Conservation (phyloP, 495 filamentous ascomycete species). For the Friedmanniomyces simplex region DNA sequence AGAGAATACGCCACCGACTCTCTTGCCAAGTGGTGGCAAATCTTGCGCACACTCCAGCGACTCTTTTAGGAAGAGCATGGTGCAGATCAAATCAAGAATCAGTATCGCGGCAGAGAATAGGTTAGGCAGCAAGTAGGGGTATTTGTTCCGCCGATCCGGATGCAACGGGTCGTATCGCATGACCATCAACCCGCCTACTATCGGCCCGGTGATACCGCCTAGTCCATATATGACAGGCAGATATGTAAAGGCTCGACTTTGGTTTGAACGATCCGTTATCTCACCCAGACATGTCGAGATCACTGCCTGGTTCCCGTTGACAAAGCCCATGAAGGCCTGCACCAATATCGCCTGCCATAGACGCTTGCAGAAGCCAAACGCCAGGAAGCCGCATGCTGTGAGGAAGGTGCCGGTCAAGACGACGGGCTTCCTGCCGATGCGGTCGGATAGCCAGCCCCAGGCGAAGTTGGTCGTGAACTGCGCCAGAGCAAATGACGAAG, state of each 20-base stretch:
- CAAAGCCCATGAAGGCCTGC: slow-evolving; percentile 79
- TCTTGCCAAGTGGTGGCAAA: slow-evolving; percentile 49
- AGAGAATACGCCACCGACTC: slow-evolving; percentile 49
- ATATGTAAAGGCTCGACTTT: slow-evolving; percentile 82
- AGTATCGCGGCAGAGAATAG: slow-evolving; percentile 61
- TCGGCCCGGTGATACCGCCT: slow-evolving; percentile 83
- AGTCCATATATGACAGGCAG: slow-evolving; percentile 88
- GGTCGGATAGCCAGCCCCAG: slow-evolving; percentile 87
- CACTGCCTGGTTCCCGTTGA: slow-evolving; percentile 83
- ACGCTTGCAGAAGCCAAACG: slow-evolving; percentile 77
- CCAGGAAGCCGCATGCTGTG: slow-evolving; percentile 69
- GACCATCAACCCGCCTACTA: slow-evolving; percentile 76
- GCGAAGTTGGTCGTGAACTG: slow-evolving; percentile 87
- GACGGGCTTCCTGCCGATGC: slow-evolving; percentile 84
- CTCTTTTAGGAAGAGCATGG: slow-evolving; percentile 73
- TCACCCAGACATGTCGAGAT: slow-evolving; percentile 91
- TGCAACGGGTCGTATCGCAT: slow-evolving; percentile 45
- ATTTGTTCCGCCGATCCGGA: slow-evolving; percentile 43
- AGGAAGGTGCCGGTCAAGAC: slow-evolving; percentile 77
- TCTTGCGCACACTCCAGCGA: slow-evolving; percentile 65
- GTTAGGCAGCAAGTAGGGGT: slow-evolving; percentile 82
- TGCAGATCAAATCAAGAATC: slow-evolving; percentile 58
- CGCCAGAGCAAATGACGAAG: slow-evolving; percentile 81
- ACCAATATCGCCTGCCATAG: slow-evolving; percentile 75
- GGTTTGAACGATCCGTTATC: slow-evolving; percentile 89